Percentiles rank a stretch among this genome's conserved stretches.
phyloP scores from a whole-genome alignment of 106 monocot species.

The Cymbidium sinense region DNA sequence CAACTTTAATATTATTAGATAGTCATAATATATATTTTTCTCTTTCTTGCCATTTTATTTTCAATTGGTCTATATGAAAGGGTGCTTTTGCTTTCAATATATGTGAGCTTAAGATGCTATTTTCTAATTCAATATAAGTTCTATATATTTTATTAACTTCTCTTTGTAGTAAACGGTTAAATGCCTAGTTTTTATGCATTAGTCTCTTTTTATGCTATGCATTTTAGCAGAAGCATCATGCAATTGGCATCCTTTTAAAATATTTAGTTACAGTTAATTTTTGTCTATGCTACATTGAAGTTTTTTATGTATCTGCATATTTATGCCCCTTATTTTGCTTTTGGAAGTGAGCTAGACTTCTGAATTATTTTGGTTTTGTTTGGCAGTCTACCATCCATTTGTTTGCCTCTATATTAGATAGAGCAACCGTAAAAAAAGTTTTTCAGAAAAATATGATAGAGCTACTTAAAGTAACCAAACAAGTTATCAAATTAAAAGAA shows the following conservation, averaged over 20 bases:
- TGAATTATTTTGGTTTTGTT: neutral
- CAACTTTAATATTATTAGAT: neutral
- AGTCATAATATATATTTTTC: neutral
- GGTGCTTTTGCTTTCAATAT: neutral
- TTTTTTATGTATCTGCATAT: neutral
- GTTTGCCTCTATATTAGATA: constrained; percentile 73
- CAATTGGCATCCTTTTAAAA: neutral
- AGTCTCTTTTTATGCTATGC: neutral
- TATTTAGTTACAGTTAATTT: neutral
- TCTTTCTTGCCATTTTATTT: neutral
- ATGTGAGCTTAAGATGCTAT: neutral
- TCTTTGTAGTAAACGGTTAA: too few relatives aligned
- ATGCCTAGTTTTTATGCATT: neutral
- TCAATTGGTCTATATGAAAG: neutral
- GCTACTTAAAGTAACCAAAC: constrained; percentile 44
- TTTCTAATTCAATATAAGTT: neutral
- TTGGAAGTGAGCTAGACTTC: neutral
- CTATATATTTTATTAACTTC: neutral
- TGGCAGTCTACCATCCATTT: constrained; percentile 61
- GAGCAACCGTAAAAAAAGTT: constrained; percentile 41
- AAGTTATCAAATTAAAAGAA: constrained; percentile 35
- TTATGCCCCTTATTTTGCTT: neutral
- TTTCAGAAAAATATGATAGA: constrained; percentile 43
- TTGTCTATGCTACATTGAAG: neutral
- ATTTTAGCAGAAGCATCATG: neutral